Conservation (phyloP, 805 yeast species). For the Kuraishia piskuri region DNA sequence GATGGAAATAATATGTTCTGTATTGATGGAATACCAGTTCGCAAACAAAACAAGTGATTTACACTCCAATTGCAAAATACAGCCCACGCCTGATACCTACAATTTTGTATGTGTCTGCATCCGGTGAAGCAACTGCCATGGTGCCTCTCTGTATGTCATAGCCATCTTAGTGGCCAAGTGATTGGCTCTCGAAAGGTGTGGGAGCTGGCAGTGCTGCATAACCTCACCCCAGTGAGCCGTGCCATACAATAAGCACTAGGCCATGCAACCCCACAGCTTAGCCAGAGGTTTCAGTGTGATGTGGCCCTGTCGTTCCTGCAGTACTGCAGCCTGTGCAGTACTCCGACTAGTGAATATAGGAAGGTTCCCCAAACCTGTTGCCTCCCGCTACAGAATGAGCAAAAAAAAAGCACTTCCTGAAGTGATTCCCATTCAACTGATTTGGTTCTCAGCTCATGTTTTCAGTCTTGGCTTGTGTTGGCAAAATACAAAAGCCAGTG, state of each 20-base stretch:
- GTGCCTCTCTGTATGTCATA: neutral
- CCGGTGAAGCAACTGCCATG: neutral
- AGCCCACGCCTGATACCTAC: too few relatives aligned
- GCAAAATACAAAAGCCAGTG: too few relatives aligned
- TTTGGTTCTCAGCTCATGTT: too few relatives aligned
- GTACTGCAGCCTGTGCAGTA: neutral
- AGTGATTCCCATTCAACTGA: too few relatives aligned
- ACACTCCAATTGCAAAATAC: neutral
- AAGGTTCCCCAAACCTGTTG: too few relatives aligned
- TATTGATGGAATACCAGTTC: neutral
- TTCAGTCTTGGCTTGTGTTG: too few relatives aligned
- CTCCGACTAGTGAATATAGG: too few relatives aligned
- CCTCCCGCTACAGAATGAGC: too few relatives aligned
- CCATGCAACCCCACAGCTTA: neutral
- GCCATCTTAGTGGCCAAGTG: neutral
- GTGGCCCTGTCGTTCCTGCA: neutral
- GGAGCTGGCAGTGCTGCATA: neutral
- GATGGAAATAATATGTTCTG: neutral
- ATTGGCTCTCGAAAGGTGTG: neutral
- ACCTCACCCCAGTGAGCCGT: neutral
- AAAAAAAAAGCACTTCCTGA: too few relatives aligned
- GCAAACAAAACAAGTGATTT: neutral
- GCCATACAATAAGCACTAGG: neutral
- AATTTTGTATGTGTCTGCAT: too few relatives aligned
- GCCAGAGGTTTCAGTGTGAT: neutral